Evolutionary conservation across 1,284 basidiomycete genomes (phyloP), one percentile per base, ranked within the genome.

Genomic region (Puccinia triticina): DNA sequence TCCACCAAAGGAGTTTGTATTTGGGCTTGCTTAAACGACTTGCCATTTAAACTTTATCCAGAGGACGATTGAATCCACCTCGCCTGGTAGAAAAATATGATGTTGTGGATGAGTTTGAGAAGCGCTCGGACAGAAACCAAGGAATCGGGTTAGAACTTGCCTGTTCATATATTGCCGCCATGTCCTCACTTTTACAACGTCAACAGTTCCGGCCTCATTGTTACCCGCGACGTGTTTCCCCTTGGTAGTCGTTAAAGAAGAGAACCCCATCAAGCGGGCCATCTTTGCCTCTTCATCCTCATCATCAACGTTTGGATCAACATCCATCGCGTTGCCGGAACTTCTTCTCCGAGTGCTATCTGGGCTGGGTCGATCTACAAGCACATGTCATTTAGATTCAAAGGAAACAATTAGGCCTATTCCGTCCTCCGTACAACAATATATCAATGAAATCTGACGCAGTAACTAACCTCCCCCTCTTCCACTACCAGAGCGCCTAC

Each of bases 121-220:
- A 37, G 14, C n/a, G n/a, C 10, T 71, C 43, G 40, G 7, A 34
- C 43, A 71, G 40, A 4, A n/a, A 46, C 48, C 43, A 26, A 74
- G n/a, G 18, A 43, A 59, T 29, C 43, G 46, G 61, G 18, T 23
- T 21, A 14, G 21, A 43, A 61, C 67, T 59, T 64, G 61, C 79
- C 79, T 73, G 26, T 81, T 81, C 79, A 81, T 81, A 43, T 81
- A 81, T 66, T 81, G 79, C 32, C 79, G 73, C 79, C 79, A 81
- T 32, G 79, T 81, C 37, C 79, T 61, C 12, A 81, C 79, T 74
- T 81, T 81, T n/a, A 74, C 71, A 21, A 81, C 79, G 61, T 81
- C 79, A 26, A 81, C 79, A 16, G 79, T 81, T 1, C 79, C 79
- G 53, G 79, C 79, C 67, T 81, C 79, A 74, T 46, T 74, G 37